These are phyloP conservation scores for Collybia nuda DNA, from an alignment of 768 basidiomycete species.

Conservation along the genomic window DNA sequence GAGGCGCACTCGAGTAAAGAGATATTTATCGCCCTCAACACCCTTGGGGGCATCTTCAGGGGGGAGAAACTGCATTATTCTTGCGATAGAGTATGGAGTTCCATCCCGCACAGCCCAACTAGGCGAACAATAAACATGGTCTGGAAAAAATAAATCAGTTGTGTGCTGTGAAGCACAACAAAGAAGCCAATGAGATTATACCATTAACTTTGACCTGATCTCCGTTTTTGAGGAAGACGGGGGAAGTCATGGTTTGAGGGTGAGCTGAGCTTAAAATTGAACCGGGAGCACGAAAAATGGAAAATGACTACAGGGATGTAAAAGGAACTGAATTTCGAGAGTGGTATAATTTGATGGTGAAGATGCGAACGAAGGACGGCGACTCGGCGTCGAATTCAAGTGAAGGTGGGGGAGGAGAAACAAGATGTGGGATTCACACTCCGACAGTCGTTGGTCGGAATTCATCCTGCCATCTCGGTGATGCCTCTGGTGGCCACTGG, in stretches of 20 bases:
- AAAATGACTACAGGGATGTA: conserved; percentile 18
- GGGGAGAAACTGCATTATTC: conserved; percentile 95
- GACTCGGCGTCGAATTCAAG: conserved; percentile 24
- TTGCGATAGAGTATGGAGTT: conserved; percentile 92
- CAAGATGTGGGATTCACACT: conserved; percentile 41
- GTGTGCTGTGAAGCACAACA: conserved; percentile 7
- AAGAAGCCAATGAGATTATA: conserved; percentile 37
- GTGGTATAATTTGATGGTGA: conserved; percentile 16
- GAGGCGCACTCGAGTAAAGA: conserved; percentile 81
- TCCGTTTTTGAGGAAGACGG: conserved; percentile 75
- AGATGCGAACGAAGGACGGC: conserved; percentile 16
- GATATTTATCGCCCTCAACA: conserved; percentile 63
- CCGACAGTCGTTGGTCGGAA: conserved; percentile 27
- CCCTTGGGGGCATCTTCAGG: conserved; percentile 72
- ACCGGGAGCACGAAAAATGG: conserved; percentile 30
- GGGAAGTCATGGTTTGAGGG: conserved; percentile 36
- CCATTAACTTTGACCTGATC: conserved; percentile 87
- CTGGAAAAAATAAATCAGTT: conserved; percentile 50
- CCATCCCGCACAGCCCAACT: conserved; percentile 91
- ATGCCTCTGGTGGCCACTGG: neutral
- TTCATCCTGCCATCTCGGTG: neutral
- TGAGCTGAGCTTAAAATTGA: conserved; percentile 30
- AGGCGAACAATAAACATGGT: conserved; percentile 96
- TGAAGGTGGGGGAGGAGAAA: conserved; percentile 39
- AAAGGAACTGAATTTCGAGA: conserved; percentile 18